Evolutionary conservation across 805 yeast genomes (phyloP).

Genomic region (Wickerhamiella allomyrinae): DNA sequence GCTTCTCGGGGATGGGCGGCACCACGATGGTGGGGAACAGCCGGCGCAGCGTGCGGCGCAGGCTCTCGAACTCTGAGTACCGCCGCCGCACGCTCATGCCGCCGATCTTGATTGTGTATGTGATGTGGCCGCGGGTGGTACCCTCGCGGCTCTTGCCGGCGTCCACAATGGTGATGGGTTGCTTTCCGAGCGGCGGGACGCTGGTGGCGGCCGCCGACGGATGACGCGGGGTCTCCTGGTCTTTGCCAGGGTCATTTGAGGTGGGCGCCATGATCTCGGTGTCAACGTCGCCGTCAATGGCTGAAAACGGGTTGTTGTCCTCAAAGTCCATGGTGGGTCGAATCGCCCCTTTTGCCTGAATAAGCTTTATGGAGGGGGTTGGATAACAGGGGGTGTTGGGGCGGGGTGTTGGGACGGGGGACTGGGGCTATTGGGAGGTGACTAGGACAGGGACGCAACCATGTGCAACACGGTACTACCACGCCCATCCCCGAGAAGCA

Average conservation of each 20-base stretch:
- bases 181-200: conserved; percentile 1
- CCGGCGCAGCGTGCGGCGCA: conserved; percentile 55
- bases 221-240: not conserved
- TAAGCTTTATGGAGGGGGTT: not conserved
- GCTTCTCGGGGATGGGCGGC: conserved; percentile 91
- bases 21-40: conserved; percentile 68
- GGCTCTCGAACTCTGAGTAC: conserved; percentile 81
- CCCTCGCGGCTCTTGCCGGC: conserved; percentile 83
- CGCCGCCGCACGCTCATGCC: conserved; percentile 60
- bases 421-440: no score
- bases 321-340: conserved; percentile 24
- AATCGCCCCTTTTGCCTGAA: not conserved
- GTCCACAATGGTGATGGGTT: conserved; percentile 37
- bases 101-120: conserved; percentile 62
- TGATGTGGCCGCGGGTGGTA: conserved; percentile 58
- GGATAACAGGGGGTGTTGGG: no score
- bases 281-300: conserved; percentile 15
- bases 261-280: conserved; percentile 1
- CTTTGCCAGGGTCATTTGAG: conserved; percentile 7
- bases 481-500: conserved; percentile 91
- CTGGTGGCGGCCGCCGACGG: not conserved
- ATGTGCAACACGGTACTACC: no score
- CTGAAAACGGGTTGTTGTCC: conserved; percentile 33
- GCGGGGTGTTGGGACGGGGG: no score
- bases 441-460: no score